Evolutionary conservation across 257 asterid species (phyloP).

Genomic region (Echium plantagineum): DNA sequence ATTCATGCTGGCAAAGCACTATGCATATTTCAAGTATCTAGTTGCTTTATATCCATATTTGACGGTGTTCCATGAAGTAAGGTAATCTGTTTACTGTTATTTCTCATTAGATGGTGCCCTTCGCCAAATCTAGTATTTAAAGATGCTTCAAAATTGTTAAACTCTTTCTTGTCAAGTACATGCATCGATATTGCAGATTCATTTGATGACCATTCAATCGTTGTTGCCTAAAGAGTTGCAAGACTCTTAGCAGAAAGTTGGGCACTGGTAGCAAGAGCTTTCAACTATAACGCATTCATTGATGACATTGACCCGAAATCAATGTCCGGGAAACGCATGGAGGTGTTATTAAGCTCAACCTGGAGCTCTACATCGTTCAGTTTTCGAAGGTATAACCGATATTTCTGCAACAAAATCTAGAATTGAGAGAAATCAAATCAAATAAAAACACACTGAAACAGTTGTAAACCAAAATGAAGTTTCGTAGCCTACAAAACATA

Average conservation of each 20-base stretch:
- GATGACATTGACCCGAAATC: conserved; percentile 42
- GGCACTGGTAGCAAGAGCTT: conserved; percentile 49
- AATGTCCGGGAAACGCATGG: conserved; percentile 33
- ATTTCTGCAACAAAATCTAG: conserved; percentile 20
- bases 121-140: conserved; percentile 19
- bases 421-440: too few species aligned
- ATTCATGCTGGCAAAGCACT: too few species aligned
- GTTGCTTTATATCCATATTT: conserved; percentile 61
- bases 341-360: conserved; percentile 26
- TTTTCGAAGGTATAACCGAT: conserved; percentile 49
- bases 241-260: conserved; percentile 56
- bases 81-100: conserved; percentile 33
- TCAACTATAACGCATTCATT: conserved; percentile 37
- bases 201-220: conserved; percentile 29
- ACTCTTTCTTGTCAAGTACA: too few species aligned
- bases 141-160: too few species aligned
- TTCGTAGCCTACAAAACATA: too few species aligned
- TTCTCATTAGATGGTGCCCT: conserved; percentile 30
- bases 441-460: too few species aligned
- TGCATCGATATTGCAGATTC: conserved; percentile 21
- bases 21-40: too few species aligned
- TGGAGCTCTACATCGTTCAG: conserved; percentile 19
- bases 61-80: conserved; percentile 68
- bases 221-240: conserved; percentile 54
- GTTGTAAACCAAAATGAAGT: too few species aligned